Percentiles rank a stretch among this genome's conserved stretches.
phyloP scores from a whole-genome alignment of 306 rosid species.

The Fagus crenata region DNA sequence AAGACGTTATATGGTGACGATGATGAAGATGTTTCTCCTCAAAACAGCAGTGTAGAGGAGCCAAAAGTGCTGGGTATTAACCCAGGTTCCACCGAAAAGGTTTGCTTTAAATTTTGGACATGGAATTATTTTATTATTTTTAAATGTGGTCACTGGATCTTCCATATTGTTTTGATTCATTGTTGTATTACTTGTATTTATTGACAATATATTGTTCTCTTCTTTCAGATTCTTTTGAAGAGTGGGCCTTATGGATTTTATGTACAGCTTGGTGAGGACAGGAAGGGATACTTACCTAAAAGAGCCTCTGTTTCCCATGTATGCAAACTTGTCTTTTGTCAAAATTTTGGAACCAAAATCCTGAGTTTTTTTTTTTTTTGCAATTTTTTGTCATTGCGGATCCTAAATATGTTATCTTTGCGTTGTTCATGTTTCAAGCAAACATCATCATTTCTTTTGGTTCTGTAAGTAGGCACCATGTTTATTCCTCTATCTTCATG shows the following conservation, averaged over 20 bases:
- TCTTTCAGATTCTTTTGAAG: conserved; percentile 77
- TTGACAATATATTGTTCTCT: conserved; percentile 13
- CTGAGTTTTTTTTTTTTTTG: neutral
- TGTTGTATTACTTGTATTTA: conserved; percentile 24
- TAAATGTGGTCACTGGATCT: conserved; percentile 9
- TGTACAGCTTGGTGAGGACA: conserved; percentile 95
- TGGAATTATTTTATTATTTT: conserved; percentile 9
- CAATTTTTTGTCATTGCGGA: neutral
- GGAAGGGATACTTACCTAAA: conserved; percentile 69
- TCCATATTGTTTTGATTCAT: conserved; percentile 24
- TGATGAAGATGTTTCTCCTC: conserved; percentile 57
- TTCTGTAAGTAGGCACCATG: neutral
- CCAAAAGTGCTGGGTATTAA: conserved; percentile 72
- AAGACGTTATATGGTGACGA: conserved; percentile 69
- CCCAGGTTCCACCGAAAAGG: conserved; percentile 76
- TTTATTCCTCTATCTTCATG: neutral
- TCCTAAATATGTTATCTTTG: conserved; percentile 4
- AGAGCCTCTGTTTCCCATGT: conserved; percentile 81
- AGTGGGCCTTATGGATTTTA: conserved; percentile 84
- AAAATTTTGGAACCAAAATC: conserved; percentile 9
- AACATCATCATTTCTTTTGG: neutral
- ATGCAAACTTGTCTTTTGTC: conserved; percentile 31
- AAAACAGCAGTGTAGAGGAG: conserved; percentile 48
- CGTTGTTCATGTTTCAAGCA: conserved; percentile 11
- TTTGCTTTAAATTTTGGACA: conserved; percentile 25